phyloP scores from a whole-genome alignment of 768 basidiomycete genomes.

The Lentinula sp. region DNA sequence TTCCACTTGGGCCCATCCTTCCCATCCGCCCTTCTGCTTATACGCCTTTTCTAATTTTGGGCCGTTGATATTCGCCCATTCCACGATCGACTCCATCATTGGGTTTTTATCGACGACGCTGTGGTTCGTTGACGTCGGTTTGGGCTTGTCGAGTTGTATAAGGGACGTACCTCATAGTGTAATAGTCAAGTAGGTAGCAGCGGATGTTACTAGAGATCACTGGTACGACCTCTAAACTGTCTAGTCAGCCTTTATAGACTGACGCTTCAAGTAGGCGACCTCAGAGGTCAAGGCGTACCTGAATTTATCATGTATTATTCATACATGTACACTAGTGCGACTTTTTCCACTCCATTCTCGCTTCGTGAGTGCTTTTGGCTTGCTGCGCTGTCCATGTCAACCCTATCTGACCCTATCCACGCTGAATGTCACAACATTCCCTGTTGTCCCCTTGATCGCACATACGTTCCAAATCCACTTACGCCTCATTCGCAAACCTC shows the following conservation, averaged over 20 bases:
- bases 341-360: too few species aligned
- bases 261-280: not conserved
- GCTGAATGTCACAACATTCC: too few species aligned
- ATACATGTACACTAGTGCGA: too few species aligned
- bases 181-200: not conserved
- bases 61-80: not conserved
- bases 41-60: not conserved
- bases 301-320: too few species aligned
- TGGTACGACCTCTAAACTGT: not conserved
- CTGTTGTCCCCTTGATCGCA: too few species aligned
- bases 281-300: not conserved
- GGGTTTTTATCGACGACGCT: not conserved
- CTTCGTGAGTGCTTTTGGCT: too few species aligned
- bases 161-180: not conserved
- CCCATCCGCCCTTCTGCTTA: not conserved
- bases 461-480: too few species aligned
- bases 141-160: not conserved
- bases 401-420: too few species aligned
- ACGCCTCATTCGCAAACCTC: too few species aligned
- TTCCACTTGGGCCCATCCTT: slow-evolving; percentile 5
- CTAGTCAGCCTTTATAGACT: not conserved
- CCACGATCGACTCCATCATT: not conserved
- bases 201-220: not conserved
- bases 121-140: not conserved
- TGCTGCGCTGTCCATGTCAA: too few species aligned